Evolutionary conservation across 2,329 filamentous ascomycete genomes (phyloP).

Genomic region (Phoma sp.): DNA sequence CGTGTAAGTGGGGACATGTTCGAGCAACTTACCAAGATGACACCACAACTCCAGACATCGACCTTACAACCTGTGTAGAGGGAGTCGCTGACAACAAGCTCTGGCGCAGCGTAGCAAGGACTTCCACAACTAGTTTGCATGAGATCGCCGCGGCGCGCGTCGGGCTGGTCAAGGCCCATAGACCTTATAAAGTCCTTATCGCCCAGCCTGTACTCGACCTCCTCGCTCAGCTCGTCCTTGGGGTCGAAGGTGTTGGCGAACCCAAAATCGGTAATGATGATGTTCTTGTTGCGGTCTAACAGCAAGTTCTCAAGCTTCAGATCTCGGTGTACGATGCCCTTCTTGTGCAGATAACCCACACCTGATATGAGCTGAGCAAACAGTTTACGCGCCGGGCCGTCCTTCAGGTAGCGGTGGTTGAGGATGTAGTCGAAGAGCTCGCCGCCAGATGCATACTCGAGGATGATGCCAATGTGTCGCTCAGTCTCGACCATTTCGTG

Average conservation of each 20-base stretch:
- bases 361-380: constrained; percentile 97
- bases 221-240: constrained; percentile 83
- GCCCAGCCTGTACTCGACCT: constrained; percentile 85
- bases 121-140: constrained; percentile 99
- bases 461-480: constrained; percentile 94
- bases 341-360: constrained; percentile 97
- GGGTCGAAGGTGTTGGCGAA: constrained; percentile 98
- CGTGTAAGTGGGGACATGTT: constrained; percentile 16
- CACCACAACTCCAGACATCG: constrained; percentile 98
- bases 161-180: constrained; percentile 81
- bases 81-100: constrained; percentile 96
- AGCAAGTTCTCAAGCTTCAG: constrained; percentile 95
- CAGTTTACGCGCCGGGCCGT: constrained; percentile 84
- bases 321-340: constrained; percentile 97
- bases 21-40: constrained; percentile 80
- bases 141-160: constrained; percentile 84
- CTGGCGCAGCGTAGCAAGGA: constrained; percentile 95
- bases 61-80: constrained; percentile 97
- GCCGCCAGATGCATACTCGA: constrained; percentile 97
- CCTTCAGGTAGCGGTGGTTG: constrained; percentile 95
- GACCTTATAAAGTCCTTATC: constrained; percentile 90
- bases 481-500: constrained; percentile 99
- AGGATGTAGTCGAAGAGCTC: constrained; percentile 99
- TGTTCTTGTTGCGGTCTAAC: constrained; percentile 95
- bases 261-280: constrained; percentile 99